A percentile compares a stretch with the other conserved stretches of the same genome.
Conservation (phyloP, 2,329 filamentous ascomycete species). For the Biscogniauxia marginata region DNA sequence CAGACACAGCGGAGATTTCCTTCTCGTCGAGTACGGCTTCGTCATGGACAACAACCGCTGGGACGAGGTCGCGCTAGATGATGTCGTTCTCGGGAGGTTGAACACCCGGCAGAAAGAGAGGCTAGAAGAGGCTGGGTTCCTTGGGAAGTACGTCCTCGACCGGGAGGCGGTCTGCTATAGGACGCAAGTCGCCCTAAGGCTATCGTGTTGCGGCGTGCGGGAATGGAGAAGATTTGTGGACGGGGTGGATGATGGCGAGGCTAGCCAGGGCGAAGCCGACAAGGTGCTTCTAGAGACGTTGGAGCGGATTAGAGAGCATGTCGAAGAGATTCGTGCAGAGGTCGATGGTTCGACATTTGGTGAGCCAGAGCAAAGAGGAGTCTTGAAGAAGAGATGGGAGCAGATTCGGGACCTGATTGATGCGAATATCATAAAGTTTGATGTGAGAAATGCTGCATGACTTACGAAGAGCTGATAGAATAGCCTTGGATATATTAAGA, state of each 20-base stretch:
- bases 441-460: conserved; percentile 7
- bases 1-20: conserved; percentile 67
- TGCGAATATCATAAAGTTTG: conserved; percentile 35
- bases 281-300: conserved; percentile 39
- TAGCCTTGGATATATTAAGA: neutral
- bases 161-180: conserved; percentile 50
- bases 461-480: no score
- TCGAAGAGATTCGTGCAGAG: conserved; percentile 31
- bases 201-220: conserved; percentile 36
- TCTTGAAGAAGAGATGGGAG: conserved; percentile 41
- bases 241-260: conserved; percentile 44
- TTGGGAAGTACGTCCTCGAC: conserved; percentile 53
- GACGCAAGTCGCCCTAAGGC: conserved; percentile 52
- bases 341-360: conserved; percentile 28
- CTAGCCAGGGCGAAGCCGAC: conserved; percentile 41
- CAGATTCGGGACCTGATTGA: conserved; percentile 41
- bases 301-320: conserved; percentile 35
- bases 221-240: conserved; percentile 49
- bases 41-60: conserved; percentile 46
- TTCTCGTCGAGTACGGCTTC: conserved; percentile 67
- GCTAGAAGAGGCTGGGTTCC: conserved; percentile 47
- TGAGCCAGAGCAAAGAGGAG: conserved; percentile 35
- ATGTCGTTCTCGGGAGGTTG: conserved; percentile 43
- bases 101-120: conserved; percentile 32
- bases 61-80: conserved; percentile 50